Conservation (phyloP, 2,329 filamentous ascomycete species). For the Talaromyces sp. region DNA sequence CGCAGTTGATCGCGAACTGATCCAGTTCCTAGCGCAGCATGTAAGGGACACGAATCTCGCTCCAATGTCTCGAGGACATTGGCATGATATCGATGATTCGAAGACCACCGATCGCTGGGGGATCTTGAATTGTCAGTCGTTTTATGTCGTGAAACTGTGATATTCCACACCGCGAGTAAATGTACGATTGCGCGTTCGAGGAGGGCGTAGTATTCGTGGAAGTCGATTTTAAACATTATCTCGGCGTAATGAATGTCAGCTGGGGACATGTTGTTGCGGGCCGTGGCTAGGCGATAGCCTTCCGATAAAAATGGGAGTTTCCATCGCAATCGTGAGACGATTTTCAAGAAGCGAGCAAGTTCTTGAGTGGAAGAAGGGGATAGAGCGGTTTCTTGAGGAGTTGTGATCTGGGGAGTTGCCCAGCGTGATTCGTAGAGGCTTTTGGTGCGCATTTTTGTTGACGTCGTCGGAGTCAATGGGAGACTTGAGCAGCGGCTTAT, state of each 20-base stretch:
- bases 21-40: conserved; percentile 53
- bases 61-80: conserved; percentile 65
- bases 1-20: conserved; percentile 56
- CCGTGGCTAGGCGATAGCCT: conserved; percentile 53
- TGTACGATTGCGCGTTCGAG: conserved; percentile 69
- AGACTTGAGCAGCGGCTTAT: not conserved
- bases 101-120: conserved; percentile 11
- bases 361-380: conserved; percentile 38
- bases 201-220: conserved; percentile 72
- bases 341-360: conserved; percentile 58
- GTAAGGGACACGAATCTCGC: conserved; percentile 55
- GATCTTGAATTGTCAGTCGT: conserved; percentile 19
- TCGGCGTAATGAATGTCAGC: conserved; percentile 45
- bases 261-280: conserved; percentile 26
- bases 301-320: conserved; percentile 60
- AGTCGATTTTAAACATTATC: conserved; percentile 74
- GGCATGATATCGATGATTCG: conserved; percentile 62
- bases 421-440: conserved; percentile 11
- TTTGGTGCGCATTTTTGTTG: conserved; percentile 10
- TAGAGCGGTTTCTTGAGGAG: conserved; percentile 3
- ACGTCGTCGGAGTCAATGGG: not conserved
- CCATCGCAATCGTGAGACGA: conserved; percentile 60
- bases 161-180: conserved; percentile 61
- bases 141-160: conserved; percentile 45
- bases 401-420: not conserved